These are phyloP conservation scores for Dactylellina cionopaga DNA, from an alignment of 2,329 filamentous ascomycete genomes.

Conservation along the genomic window DNA sequence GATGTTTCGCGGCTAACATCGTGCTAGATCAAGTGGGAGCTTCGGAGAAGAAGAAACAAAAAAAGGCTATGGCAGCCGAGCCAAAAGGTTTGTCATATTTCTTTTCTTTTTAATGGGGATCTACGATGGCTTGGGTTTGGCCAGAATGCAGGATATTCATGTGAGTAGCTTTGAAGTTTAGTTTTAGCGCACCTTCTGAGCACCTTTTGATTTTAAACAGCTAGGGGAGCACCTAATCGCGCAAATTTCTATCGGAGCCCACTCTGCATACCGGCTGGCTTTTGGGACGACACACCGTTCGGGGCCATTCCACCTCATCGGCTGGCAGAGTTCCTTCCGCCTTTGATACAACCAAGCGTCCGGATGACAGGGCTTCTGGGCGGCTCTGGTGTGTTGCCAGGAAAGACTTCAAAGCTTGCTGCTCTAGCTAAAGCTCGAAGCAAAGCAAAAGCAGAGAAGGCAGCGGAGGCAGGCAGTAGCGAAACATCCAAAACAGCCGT, in stretches of 20 bases:
- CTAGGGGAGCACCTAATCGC: conserved; percentile 4
- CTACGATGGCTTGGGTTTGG: conserved; percentile 5
- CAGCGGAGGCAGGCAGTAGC: conserved; percentile 16
- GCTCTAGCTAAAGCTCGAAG: conserved; percentile 86
- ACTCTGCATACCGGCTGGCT: conserved; percentile 61
- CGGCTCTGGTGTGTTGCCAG: conserved; percentile 70
- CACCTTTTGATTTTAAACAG: conserved; percentile 53
- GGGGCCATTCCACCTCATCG: conserved; percentile 75
- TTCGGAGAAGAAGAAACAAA: conserved; percentile 54
- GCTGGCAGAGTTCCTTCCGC: conserved; percentile 71
- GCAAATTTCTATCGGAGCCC: conserved; percentile 53
- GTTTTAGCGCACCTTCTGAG: conserved; percentile 45
- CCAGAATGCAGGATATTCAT: conserved; percentile 12
- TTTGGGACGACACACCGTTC: conserved; percentile 90
- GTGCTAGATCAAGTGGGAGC: conserved; percentile 25
- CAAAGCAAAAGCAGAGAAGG: conserved; percentile 73
- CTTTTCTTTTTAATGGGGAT: background rate
- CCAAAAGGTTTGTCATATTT: conserved; percentile 44
- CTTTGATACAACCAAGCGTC: conserved; percentile 68
- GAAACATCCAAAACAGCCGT: conserved; percentile 54
- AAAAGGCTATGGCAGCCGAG: conserved; percentile 24
- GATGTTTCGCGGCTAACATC: background rate
- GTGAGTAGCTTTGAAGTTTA: conserved; percentile 40
- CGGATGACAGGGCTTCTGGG: conserved; percentile 73
- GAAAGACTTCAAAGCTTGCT: conserved; percentile 87